A percentile compares a stretch with the other conserved stretches of the same genome.
Conservation (phyloP, 169 alveolate genomes). For the Sarcocystis neurona region DNA sequence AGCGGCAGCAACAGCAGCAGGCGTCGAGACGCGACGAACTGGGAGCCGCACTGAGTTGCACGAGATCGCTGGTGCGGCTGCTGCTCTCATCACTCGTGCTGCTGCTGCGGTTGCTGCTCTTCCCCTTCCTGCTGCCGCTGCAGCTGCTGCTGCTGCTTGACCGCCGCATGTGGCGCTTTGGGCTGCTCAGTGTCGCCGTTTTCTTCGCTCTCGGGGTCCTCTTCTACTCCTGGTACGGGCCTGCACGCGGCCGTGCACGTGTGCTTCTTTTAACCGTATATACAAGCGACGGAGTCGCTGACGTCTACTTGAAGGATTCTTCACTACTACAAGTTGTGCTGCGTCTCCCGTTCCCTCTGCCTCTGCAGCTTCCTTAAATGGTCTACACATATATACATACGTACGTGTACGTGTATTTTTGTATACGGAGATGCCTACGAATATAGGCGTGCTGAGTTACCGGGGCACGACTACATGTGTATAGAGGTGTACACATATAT, state of each 20-base stretch:
- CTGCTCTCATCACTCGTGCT: not conserved
- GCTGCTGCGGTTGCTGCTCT: constrained; percentile 24
- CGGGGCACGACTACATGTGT: too few relatives aligned
- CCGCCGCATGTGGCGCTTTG: constrained; percentile 44
- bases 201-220: constrained; percentile 40
- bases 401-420: not conserved
- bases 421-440: not conserved
- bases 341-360: too few relatives aligned
- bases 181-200: constrained; percentile 33
- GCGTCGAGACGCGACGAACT: too few relatives aligned
- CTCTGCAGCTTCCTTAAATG: not conserved
- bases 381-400: not conserved
- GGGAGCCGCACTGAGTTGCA: too few relatives aligned
- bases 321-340: too few relatives aligned
- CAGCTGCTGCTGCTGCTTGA: constrained; percentile 26
- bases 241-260: not conserved
- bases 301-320: too few relatives aligned
- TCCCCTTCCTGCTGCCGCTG: constrained; percentile 47
- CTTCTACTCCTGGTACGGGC: constrained; percentile 57
- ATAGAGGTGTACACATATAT: too few relatives aligned
- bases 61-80: too few relatives aligned
- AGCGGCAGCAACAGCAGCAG: not conserved
- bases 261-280: not conserved
- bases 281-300: too few relatives aligned
- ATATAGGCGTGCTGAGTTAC: not conserved